Evolutionary conservation across 306 rosid genomes (phyloP).

Genomic region (Nissolia schottii): DNA sequence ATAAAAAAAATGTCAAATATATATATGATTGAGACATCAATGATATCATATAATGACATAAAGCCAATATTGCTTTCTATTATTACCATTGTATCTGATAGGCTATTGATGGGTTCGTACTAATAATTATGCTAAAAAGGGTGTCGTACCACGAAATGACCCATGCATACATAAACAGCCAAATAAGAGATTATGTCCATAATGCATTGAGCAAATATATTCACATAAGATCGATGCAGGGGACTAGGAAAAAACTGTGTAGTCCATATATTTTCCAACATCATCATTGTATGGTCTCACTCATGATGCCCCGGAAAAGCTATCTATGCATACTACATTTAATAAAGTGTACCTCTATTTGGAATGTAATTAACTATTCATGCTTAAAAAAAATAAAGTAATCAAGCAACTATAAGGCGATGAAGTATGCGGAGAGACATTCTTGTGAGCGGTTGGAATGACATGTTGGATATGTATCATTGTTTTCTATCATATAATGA

Average conservation of each 20-base stretch:
- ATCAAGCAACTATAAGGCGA: too few relatives aligned
- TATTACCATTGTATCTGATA: constrained; percentile 39
- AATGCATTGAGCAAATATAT: constrained; percentile 8
- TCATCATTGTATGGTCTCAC: constrained; percentile 51
- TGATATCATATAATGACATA: constrained; percentile 81
- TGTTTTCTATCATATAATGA: too few relatives aligned
- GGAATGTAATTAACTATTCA: constrained; percentile 11
- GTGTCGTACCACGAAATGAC: constrained; percentile 57
- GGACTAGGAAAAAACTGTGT: neutral
- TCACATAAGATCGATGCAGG: neutral
- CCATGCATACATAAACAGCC: constrained; percentile 29
- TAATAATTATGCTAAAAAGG: constrained; percentile 54
- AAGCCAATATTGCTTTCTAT: constrained; percentile 56
- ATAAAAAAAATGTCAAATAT: constrained; percentile 13
- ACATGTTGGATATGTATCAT: too few relatives aligned
- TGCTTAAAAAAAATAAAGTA: constrained; percentile 17
- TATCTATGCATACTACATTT: constrained; percentile 16
- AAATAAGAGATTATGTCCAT: constrained; percentile 33
- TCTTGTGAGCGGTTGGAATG: too few relatives aligned
- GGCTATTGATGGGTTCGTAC: constrained; percentile 29
- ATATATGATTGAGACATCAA: constrained; percentile 43
- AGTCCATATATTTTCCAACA: constrained; percentile 20
- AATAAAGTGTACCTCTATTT: neutral
- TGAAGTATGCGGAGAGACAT: too few relatives aligned
- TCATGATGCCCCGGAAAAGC: constrained; percentile 43